Evolutionary conservation across 345 rosid species (phyloP).

Genomic region (Schrenkiella parvula): DNA sequence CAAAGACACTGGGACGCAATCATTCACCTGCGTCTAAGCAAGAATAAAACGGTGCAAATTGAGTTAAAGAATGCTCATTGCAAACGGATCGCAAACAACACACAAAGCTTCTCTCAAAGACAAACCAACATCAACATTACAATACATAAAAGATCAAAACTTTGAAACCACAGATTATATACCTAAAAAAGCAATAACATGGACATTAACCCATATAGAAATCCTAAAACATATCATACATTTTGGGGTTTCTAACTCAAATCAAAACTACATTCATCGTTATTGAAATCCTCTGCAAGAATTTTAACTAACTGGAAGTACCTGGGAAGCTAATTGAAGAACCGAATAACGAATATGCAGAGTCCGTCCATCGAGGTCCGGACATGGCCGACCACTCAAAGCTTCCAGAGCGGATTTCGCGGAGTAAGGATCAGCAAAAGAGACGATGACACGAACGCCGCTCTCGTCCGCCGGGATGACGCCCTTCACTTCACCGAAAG

Average conservation of each 20-base stretch:
- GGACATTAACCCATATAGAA: background rate
- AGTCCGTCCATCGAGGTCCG: slow-evolving; percentile 58
- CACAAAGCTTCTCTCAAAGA: slow-evolving; percentile 13
- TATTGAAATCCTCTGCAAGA: background rate
- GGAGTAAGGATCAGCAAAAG: slow-evolving; percentile 39
- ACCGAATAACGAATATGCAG: slow-evolving; percentile 74
- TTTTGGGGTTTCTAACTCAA: background rate
- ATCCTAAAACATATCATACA: background rate
- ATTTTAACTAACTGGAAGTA: slow-evolving; percentile 21
- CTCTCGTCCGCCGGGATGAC: slow-evolving; percentile 82
- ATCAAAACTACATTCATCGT: background rate
- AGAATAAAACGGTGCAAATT: background rate
- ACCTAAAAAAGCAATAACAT: background rate
- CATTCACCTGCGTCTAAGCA: slow-evolving; percentile 36
- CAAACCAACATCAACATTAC: background rate
- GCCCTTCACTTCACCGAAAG: slow-evolving; percentile 64
- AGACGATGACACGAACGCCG: slow-evolving; percentile 79
- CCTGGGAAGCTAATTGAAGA: slow-evolving; percentile 49
- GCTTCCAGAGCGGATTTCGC: slow-evolving; percentile 64
- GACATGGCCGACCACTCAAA: slow-evolving; percentile 51
- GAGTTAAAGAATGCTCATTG: background rate
- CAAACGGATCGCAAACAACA: background rate
- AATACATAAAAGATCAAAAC: slow-evolving; percentile 17
- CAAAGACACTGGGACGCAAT: slow-evolving; percentile 47
- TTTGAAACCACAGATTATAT: background rate